These are phyloP conservation scores for Trichoderma sp. DNA, from an alignment of 2,329 filamentous ascomycete species.

Conservation along the genomic window DNA sequence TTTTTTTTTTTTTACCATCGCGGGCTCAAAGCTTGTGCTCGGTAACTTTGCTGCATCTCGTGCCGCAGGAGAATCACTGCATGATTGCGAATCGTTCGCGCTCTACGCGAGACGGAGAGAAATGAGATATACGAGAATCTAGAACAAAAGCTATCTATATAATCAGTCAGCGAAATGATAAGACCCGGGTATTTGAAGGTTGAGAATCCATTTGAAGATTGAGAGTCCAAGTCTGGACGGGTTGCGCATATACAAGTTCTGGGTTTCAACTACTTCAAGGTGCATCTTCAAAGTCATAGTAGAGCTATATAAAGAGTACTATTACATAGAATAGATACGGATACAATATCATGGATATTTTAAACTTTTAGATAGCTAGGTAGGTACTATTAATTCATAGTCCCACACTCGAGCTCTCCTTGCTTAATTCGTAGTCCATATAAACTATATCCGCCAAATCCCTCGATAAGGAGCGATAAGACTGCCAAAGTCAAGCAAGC, in stretches of 20 bases:
- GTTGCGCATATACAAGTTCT: background rate
- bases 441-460: background rate
- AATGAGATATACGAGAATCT: background rate
- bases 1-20: background rate
- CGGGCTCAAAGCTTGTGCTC: background rate
- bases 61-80: constrained; percentile 7
- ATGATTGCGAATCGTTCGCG: background rate
- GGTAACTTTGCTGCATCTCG: background rate
- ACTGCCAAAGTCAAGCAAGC: background rate
- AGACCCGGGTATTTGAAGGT: background rate
- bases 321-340: background rate
- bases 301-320: background rate
- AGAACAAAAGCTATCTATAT: background rate
- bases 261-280: background rate
- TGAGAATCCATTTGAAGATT: background rate
- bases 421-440: too few relatives aligned
- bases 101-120: background rate
- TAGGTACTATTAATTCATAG: background rate
- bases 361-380: background rate
- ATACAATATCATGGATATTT: background rate
- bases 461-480: constrained; percentile 7
- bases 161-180: background rate
- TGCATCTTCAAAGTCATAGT: background rate
- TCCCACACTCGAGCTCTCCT: background rate
- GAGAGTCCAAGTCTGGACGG: background rate